phyloP scores from a whole-genome alignment of 2,329 filamentous ascomycete genomes.

The Cytospora paraplurivora region DNA sequence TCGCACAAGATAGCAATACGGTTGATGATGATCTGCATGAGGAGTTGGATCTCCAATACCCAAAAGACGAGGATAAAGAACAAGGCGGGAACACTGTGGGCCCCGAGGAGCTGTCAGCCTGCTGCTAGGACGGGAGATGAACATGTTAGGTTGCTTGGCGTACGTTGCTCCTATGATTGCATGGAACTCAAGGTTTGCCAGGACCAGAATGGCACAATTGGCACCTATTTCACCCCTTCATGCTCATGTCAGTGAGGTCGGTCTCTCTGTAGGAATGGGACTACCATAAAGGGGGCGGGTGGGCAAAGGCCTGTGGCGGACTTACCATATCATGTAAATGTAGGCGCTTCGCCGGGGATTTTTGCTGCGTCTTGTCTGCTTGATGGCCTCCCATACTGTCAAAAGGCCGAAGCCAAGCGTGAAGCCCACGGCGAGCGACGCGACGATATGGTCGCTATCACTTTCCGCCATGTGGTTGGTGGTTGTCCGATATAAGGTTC shows the following conservation, averaged over 20 bases:
- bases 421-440: conserved; percentile 24
- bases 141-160: background rate
- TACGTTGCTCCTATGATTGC: conserved; percentile 39
- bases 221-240: conserved; percentile 41
- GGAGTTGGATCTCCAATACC: conserved; percentile 50
- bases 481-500: background rate
- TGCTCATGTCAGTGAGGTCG: background rate
- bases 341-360: conserved; percentile 39
- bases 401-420: conserved; percentile 46
- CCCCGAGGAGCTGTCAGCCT: background rate
- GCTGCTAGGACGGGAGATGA: background rate
- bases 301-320: no score
- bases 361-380: conserved; percentile 44
- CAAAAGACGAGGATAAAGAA: conserved; percentile 45
- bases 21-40: conserved; percentile 60
- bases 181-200: conserved; percentile 45
- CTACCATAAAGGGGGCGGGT: no score
- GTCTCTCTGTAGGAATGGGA: background rate
- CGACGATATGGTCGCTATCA: conserved; percentile 18
- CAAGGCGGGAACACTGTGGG: conserved; percentile 7
- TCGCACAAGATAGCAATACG: conserved; percentile 53
- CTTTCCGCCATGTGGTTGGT: conserved; percentile 1
- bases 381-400: conserved; percentile 44
- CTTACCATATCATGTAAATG: conserved; percentile 48
- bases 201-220: conserved; percentile 42